These are phyloP conservation scores for Cladosporium sp. DNA, from an alignment of 2,329 filamentous ascomycete species.

Conservation along the genomic window DNA sequence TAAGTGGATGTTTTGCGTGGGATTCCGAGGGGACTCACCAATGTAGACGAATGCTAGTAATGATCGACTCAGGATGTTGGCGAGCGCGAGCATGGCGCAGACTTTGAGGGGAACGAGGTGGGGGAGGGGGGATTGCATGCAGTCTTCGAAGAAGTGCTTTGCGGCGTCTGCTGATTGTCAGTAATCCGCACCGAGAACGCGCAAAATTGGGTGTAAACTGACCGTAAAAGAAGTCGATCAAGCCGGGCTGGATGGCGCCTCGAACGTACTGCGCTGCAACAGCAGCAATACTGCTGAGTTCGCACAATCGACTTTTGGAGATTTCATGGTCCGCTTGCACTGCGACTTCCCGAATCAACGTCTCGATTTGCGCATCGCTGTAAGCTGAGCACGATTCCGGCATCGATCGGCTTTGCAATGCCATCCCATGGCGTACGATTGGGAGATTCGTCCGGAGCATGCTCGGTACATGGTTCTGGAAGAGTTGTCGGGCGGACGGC, in stretches of 20 bases:
- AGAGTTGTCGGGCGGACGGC: constrained; percentile 1
- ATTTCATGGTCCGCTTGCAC: constrained; percentile 5
- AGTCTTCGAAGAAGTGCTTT: constrained; percentile 10
- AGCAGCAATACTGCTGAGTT: constrained; percentile 4
- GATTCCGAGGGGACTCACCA: neutral
- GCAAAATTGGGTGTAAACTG: neutral
- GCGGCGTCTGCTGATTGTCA: constrained; percentile 1
- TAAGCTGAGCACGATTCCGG: neutral
- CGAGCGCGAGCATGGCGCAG: constrained; percentile 4
- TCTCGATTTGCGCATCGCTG: constrained; percentile 6
- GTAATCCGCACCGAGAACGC: neutral
- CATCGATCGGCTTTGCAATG: neutral
- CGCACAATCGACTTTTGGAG: constrained; percentile 1
- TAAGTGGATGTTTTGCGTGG: too few relatives aligned
- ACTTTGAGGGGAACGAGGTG: constrained; percentile 3
- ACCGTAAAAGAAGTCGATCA: constrained; percentile 9
- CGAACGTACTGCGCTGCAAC: constrained; percentile 5
- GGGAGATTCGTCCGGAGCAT: constrained; percentile 2
- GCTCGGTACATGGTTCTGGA: neutral
- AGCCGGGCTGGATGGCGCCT: constrained; percentile 1
- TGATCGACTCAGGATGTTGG: constrained; percentile 6
- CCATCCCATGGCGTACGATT: constrained; percentile 1
- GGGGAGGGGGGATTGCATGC: constrained; percentile 2
- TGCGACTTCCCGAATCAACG: neutral
- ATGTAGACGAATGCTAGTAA: constrained; percentile 8